Conservation (phyloP, 2,329 filamentous ascomycete genomes). For the Neopestalotiopsis sp. region DNA sequence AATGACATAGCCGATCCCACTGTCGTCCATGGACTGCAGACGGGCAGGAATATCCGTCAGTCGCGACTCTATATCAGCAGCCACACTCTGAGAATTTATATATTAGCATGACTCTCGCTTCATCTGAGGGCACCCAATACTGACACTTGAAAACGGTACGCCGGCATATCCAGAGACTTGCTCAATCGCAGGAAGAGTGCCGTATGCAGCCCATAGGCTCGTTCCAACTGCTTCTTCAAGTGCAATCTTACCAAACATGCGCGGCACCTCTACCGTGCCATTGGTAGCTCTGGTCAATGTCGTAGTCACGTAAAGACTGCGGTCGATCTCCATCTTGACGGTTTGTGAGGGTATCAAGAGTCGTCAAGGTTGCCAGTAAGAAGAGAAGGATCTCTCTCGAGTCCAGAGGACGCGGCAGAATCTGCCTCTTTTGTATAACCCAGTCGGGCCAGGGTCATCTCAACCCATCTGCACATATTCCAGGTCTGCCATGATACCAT, state of each 20-base stretch:
- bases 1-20: constrained; percentile 54
- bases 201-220: neutral
- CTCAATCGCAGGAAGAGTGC: constrained; percentile 1
- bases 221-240: constrained; percentile 57
- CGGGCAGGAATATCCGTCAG: neutral
- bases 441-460: neutral
- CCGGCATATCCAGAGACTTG: constrained; percentile 3
- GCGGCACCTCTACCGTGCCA: constrained; percentile 7
- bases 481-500: neutral
- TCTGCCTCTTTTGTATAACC: neutral
- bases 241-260: constrained; percentile 64
- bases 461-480: neutral
- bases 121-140: neutral
- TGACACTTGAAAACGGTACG: neutral
- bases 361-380: neutral
- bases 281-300: neutral
- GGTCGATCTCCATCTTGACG: constrained; percentile 9
- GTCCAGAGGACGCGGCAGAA: neutral
- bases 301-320: neutral
- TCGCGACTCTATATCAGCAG: constrained; percentile 5
- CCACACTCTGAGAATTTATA: neutral
- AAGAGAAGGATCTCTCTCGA: neutral
- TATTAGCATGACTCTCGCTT: neutral
- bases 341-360: neutral
- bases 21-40: constrained; percentile 36